A percentile compares a stretch with the other conserved stretches of the same genome.
Conservation (phyloP, 257 asterid genomes). For the Thymus mandschuricus region DNA sequence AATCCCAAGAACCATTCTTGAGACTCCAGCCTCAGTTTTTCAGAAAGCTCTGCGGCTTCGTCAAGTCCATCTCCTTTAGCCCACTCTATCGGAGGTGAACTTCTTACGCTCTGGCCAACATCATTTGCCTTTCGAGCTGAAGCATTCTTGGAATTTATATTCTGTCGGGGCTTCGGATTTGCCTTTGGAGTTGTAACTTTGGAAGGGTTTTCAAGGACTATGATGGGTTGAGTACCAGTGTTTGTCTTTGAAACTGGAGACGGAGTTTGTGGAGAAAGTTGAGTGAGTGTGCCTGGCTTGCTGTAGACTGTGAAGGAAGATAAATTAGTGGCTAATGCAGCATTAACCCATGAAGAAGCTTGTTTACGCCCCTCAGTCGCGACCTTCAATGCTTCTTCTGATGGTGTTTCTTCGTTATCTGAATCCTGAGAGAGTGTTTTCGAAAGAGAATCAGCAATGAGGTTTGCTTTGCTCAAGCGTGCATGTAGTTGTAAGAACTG, state of each 20-base stretch:
- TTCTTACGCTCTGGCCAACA: conserved; percentile 49
- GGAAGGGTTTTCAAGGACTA: conserved; percentile 71
- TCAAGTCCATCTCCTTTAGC: conserved; percentile 84
- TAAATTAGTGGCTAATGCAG: conserved; percentile 77
- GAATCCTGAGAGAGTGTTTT: conserved; percentile 51
- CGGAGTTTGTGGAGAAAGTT: conserved; percentile 39
- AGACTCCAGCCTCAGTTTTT: conserved; percentile 63
- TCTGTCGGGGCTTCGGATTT: conserved; percentile 50
- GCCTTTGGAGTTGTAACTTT: conserved; percentile 52
- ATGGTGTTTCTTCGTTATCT: conserved; percentile 58
- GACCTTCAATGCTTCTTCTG: conserved; percentile 64
- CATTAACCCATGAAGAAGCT: conserved; percentile 89
- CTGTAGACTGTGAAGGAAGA: conserved; percentile 66
- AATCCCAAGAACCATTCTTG: conserved; percentile 96
- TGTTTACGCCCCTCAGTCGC: conserved; percentile 69
- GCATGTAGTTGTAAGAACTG: conserved; percentile 77
- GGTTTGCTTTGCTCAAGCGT: conserved; percentile 66
- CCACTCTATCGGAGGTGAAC: conserved; percentile 74
- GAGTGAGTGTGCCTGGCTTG: conserved; percentile 52
- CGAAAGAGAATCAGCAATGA: conserved; percentile 72
- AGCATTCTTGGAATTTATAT: conserved; percentile 50
- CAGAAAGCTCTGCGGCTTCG: conserved; percentile 85
- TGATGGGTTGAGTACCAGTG: conserved; percentile 48
- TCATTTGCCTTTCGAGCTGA: conserved; percentile 54
- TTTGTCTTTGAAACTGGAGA: conserved; percentile 45